Evolutionary conservation across 495 filamentous ascomycete species (phyloP).

Genomic region (Talaromyces nanjingensis): DNA sequence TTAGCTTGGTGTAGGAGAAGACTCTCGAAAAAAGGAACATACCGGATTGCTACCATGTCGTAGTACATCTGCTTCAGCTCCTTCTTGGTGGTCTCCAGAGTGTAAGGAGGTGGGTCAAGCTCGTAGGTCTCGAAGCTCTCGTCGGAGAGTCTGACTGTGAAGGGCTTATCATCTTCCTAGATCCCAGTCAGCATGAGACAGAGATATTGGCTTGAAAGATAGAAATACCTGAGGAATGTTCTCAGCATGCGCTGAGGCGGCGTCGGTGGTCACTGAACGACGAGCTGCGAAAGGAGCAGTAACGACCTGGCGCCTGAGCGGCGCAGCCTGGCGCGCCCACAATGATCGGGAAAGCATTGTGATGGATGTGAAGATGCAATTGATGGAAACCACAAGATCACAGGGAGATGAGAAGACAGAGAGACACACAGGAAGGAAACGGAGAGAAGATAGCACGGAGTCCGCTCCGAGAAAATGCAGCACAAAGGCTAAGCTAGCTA

Average conservation of each 20-base stretch:
- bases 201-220: background rate
- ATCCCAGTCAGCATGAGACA: conserved; percentile 21
- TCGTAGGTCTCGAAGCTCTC: conserved; percentile 99
- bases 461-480: background rate
- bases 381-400: background rate
- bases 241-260: conserved; percentile 82
- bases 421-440: background rate
- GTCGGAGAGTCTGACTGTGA: conserved; percentile 85
- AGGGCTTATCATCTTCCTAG: conserved; percentile 89
- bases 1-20: conserved; percentile 21
- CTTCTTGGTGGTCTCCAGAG: conserved; percentile 87
- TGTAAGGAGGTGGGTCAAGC: conserved; percentile 90
- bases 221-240: conserved; percentile 54
- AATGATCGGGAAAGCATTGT: conserved; percentile 39
- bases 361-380: background rate
- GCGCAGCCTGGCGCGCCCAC: conserved; percentile 40
- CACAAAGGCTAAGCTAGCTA: background rate
- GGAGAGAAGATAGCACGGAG: background rate
- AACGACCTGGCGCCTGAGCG: conserved; percentile 47
- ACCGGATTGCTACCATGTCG: conserved; percentile 93
- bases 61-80: conserved; percentile 98
- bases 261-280: conserved; percentile 86
- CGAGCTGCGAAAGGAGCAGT: conserved; percentile 43
- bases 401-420: background rate
- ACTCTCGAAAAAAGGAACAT: too few relatives aligned